Evolutionary conservation across 768 basidiomycete genomes (phyloP), one percentile per base, ranked within the genome.

Genomic region (Pleurotus tuoliensis): DNA sequence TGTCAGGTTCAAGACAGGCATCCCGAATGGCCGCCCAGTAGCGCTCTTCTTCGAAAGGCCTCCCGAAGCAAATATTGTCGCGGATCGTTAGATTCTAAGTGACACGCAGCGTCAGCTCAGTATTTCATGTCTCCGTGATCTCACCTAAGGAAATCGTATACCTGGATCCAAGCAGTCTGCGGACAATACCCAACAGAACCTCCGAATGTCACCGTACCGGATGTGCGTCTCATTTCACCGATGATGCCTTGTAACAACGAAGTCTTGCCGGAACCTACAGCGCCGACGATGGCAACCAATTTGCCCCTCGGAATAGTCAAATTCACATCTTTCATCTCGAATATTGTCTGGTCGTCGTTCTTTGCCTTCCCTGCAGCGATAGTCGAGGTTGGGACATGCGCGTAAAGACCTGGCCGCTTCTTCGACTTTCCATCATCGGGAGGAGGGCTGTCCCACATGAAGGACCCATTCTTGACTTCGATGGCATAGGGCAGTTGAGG

Each of bases 81-180:
- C 92, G 80, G 34, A 95, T 82, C 0, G 93, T 95, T 0, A 91
- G 82, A 68, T 92, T 89, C 83, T 88, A 47, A 38, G 16, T 9
- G 7, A 37, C 30, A 16, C 12, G 43, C 11, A 30, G 48, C 47
- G 24, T 34, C 11, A 38, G 30, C 8, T 34, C 30, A 34, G 8
- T 9, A 34, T 30, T 30, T 11, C 27, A 27, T 9, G 30, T 30
- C 9, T 8, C 7, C 30, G 55, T 15, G 48, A 61, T 49, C 22
- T 15, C 47, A 20, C 56, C 54, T 30, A 18, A 45, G 7, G 57
- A 30, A 16, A 2, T 13, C 25, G 57, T 58, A 59, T 57, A 81
- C 85, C 69, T 94, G 91, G 57, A 98, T 95, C 93, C 94, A 97
- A 9, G 94, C 88, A 44, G 78, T 86, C 66, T 98, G 94, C 13